Conservation (phyloP, 345 rosid genomes). For the Gynandropsis gynandra region DNA sequence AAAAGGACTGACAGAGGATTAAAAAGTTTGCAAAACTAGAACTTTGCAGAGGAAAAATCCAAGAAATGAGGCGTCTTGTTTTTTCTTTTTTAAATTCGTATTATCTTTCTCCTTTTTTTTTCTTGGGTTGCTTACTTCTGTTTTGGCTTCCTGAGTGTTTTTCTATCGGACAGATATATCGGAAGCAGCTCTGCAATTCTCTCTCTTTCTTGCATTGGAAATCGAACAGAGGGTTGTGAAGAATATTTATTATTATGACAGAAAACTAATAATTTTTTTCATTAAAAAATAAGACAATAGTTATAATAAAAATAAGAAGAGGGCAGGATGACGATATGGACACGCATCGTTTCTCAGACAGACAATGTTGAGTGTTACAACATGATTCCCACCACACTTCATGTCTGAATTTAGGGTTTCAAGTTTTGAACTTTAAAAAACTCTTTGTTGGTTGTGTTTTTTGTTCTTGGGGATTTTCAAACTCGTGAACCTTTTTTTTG, state of each 20-base stretch:
- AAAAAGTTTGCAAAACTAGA: conserved; percentile 11
- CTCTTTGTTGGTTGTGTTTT: not conserved
- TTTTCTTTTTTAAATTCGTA: too few relatives aligned
- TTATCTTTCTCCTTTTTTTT: not conserved
- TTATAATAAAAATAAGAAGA: conserved; percentile 17
- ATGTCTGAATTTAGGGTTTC: conserved; percentile 15
- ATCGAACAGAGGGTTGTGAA: conserved; percentile 24
- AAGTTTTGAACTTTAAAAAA: conserved; percentile 15
- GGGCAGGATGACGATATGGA: conserved; percentile 24
- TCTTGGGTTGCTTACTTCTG: not conserved
- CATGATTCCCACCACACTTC: conserved; percentile 20
- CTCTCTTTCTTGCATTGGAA: conserved; percentile 26
- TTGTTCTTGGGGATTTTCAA: conserved; percentile 17
- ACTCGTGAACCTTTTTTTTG: conserved; percentile 18
- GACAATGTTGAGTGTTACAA: conserved; percentile 25
- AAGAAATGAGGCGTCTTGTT: conserved; percentile 1
- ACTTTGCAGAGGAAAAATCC: conserved; percentile 1
- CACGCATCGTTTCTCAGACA: conserved; percentile 18
- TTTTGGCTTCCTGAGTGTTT: conserved; percentile 7
- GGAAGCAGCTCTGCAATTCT: conserved; percentile 19
- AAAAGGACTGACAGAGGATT: conserved; percentile 22
- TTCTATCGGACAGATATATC: conserved; percentile 16
- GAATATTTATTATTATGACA: conserved; percentile 30
- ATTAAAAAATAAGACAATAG: conserved; percentile 16
- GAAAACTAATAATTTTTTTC: too few relatives aligned